Conservation (phyloP, 768 basidiomycete genomes). For the Clitopilus passeckerianus region DNA sequence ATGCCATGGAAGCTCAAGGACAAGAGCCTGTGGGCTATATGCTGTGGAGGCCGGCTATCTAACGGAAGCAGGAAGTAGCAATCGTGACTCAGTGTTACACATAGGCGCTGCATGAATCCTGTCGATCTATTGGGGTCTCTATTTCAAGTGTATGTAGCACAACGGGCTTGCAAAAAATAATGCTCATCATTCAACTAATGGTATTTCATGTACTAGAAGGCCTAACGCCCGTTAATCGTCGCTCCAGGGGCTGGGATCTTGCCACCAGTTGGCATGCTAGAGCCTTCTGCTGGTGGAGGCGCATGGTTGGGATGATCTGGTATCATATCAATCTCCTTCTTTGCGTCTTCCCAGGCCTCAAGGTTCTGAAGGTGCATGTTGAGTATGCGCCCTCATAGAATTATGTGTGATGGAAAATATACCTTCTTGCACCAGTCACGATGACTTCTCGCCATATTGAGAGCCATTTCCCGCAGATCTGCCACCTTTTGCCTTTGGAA, state of each 20-base stretch:
- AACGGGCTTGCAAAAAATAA: too few relatives aligned
- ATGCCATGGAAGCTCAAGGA: neutral
- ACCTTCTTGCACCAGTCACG: constrained; percentile 98
- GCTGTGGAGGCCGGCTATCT: neutral
- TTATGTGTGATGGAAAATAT: constrained; percentile 3
- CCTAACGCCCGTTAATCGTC: neutral
- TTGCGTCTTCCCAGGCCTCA: constrained; percentile 96
- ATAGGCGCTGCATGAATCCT: neutral
- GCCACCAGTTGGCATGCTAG: neutral
- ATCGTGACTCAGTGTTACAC: neutral
- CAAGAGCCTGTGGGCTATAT: neutral
- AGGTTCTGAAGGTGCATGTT: constrained; percentile 61
- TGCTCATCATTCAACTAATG: neutral
- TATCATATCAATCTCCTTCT: constrained; percentile 86
- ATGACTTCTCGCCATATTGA: constrained; percentile 85
- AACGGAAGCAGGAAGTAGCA: neutral
- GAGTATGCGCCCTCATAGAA: neutral
- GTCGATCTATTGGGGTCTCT: too few relatives aligned
- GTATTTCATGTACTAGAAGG: neutral
- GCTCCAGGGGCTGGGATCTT: neutral
- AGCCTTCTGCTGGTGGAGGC: neutral
- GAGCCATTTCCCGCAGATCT: constrained; percentile 90
- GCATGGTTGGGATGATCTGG: constrained; percentile 76
- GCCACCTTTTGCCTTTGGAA: constrained; percentile 99
- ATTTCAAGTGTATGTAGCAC: too few relatives aligned